Evolutionary conservation across 1,284 basidiomycete species (phyloP), one percentile per base, ranked within the genome.

Genomic region (Porodaedalea pini): DNA sequence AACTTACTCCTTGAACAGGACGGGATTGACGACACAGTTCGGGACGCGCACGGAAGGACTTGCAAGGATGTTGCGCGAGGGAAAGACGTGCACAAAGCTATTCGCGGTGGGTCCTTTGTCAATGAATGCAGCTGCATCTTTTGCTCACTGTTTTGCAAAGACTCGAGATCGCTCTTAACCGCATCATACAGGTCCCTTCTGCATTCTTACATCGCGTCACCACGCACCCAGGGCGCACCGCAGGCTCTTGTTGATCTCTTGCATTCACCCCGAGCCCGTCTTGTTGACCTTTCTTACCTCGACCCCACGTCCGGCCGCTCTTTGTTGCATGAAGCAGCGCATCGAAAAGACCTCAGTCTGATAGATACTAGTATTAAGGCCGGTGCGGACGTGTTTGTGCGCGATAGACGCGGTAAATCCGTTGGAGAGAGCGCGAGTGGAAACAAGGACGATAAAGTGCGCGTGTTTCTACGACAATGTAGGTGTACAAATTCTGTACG

Each of bases 351-450:
- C 68, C 74, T 94, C 6, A 76, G 83, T 10, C 74, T 97, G 17
- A 86, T 98, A 34, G 92, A 97, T 68, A 77, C 92, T 10, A 88
- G 86, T 0, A 85, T 95, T 0, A 82, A 88, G 51, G 86, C 87
- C 10, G 94, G 94, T 1, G 94, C 92, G 0, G 94, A 97, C 68
- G 90, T 97, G 1, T 95, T 96, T 64, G 88, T 90, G 1, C 79
- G 94, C 4, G 92, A 98, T 71, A 78, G 85, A 32, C 79, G 76
- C 53, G 93, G 94, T 7, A 86, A 86, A 66, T 79, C 86, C 60
- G 85, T 91, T 0, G 78, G 85, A 51, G 93, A 97, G 66, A 80
- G 76, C 29, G 72, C 70, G 50, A 84, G 57, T 56, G 58, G 58
- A 31, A 41, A 80, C 15, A 88, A 86, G 68, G 86, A 94, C 63